These are phyloP conservation scores for Xylaria sp. DNA, from an alignment of 2,329 filamentous ascomycete genomes.

Conservation along the genomic window DNA sequence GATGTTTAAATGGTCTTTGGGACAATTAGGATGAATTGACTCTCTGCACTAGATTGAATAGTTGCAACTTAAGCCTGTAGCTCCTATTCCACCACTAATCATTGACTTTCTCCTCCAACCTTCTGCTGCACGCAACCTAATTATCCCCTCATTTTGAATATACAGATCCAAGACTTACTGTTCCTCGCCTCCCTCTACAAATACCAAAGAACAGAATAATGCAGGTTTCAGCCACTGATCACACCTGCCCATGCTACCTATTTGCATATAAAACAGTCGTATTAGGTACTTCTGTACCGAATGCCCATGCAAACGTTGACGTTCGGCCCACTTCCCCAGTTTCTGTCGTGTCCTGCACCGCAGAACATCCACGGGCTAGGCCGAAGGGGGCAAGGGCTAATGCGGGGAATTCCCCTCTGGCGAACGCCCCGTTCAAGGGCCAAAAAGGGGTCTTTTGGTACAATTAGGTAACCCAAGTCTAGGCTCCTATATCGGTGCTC, in stretches of 20 bases:
- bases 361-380: constrained; percentile 17
- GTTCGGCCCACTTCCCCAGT: constrained; percentile 37
- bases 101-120: not conserved
- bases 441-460: constrained; percentile 17
- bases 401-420: constrained; percentile 33
- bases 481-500: constrained; percentile 31
- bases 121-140: not conserved
- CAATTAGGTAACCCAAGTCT: constrained; percentile 14
- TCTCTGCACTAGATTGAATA: not conserved
- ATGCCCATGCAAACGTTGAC: constrained; percentile 21
- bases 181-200: not conserved
- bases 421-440: not conserved
- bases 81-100: not conserved
- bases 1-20: not conserved
- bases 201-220: not conserved
- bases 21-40: constrained; percentile 29
- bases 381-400: constrained; percentile 15
- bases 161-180: not conserved
- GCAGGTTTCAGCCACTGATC: constrained; percentile 15
- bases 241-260: constrained; percentile 19
- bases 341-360: constrained; percentile 10
- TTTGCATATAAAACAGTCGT: not conserved
- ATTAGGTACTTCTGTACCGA: not conserved
- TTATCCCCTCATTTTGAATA: not conserved
- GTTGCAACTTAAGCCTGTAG: constrained; percentile 1